phyloP scores from a whole-genome alignment of 108 stramenopile species.

The Cyclostephanos tholiformis region DNA sequence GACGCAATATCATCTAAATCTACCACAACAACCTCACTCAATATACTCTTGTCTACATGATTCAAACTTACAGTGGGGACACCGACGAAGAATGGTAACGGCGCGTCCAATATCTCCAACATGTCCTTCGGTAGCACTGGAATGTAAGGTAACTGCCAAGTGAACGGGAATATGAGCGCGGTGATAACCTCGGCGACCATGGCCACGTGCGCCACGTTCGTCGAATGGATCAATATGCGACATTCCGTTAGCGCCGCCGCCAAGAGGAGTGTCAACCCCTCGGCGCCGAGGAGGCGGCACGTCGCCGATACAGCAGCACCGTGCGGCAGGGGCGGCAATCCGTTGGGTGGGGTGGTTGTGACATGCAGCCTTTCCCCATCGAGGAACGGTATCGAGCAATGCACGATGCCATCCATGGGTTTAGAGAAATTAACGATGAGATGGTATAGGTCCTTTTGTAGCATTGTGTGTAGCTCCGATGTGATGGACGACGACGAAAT shows the following conservation, averaged over 20 bases:
- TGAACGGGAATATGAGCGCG: conserved; percentile 84
- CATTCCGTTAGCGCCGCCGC: conserved; percentile 86
- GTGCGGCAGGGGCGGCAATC: conserved; percentile 82
- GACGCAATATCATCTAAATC: conserved; percentile 80
- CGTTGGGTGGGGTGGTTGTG: conserved; percentile 63
- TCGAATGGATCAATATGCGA: conserved; percentile 83
- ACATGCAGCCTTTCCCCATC: conserved; percentile 75
- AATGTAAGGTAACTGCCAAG: conserved; percentile 86
- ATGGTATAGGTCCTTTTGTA: conserved; percentile 65
- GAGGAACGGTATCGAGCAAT: conserved; percentile 86
- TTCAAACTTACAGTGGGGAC: conserved; percentile 67
- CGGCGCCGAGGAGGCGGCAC: conserved; percentile 79
- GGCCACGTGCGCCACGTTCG: conserved; percentile 77
- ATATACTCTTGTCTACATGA: conserved; percentile 58
- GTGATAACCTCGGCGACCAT: conserved; percentile 89
- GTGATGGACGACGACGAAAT: conserved; percentile 11
- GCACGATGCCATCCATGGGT: conserved; percentile 82
- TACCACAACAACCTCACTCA: conserved; percentile 84
- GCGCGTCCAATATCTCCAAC: conserved; percentile 87
- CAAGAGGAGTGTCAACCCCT: conserved; percentile 76
- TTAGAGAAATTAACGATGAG: conserved; percentile 75
- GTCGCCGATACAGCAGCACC: conserved; percentile 70
- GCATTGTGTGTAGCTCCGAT: conserved; percentile 39
- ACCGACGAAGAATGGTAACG: conserved; percentile 81
- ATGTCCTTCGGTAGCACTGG: conserved; percentile 81